Conservation (phyloP, 2,329 filamentous ascomycete species). For the Sphaerostilbella broomeana region DNA sequence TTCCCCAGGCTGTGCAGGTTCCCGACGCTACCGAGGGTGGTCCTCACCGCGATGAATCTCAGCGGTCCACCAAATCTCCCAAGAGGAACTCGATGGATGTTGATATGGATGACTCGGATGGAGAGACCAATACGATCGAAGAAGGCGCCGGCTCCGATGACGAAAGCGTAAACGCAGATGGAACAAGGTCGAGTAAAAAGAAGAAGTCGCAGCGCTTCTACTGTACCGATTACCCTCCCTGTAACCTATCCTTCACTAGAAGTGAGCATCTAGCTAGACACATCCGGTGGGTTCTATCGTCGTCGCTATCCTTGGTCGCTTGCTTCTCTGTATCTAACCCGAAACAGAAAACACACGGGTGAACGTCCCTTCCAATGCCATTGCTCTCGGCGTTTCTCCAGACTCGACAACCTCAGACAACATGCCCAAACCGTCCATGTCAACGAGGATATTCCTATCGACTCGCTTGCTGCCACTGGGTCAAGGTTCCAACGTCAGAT, state of each 20-base stretch:
- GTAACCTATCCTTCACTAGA: constrained; percentile 87
- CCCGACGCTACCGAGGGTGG: constrained; percentile 39
- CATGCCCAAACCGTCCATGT: constrained; percentile 97
- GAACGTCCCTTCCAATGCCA: constrained; percentile 96
- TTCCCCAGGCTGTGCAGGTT: constrained; percentile 43
- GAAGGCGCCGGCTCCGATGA: constrained; percentile 56
- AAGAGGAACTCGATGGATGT: constrained; percentile 57
- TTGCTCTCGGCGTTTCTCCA: constrained; percentile 85
- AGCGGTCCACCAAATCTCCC: constrained; percentile 54
- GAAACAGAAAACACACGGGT: constrained; percentile 81
- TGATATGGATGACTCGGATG: constrained; percentile 71
- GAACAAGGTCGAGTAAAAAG: constrained; percentile 75
- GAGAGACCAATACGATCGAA: constrained; percentile 45
- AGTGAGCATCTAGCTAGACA: constrained; percentile 94
- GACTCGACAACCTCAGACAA: constrained; percentile 89
- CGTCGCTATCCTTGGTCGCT: neutral
- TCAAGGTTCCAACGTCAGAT: constrained; percentile 91
- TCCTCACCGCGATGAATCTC: constrained; percentile 44
- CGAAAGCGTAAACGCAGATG: constrained; percentile 56
- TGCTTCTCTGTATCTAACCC: constrained; percentile 7
- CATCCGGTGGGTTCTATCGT: constrained; percentile 58
- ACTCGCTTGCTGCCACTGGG: constrained; percentile 87
- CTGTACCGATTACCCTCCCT: constrained; percentile 91
- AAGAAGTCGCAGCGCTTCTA: constrained; percentile 96
- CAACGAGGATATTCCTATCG: constrained; percentile 91